These are phyloP conservation scores for Microbotryomycetes sp. DNA, from an alignment of 1,284 basidiomycete genomes.

Conservation along the genomic window DNA sequence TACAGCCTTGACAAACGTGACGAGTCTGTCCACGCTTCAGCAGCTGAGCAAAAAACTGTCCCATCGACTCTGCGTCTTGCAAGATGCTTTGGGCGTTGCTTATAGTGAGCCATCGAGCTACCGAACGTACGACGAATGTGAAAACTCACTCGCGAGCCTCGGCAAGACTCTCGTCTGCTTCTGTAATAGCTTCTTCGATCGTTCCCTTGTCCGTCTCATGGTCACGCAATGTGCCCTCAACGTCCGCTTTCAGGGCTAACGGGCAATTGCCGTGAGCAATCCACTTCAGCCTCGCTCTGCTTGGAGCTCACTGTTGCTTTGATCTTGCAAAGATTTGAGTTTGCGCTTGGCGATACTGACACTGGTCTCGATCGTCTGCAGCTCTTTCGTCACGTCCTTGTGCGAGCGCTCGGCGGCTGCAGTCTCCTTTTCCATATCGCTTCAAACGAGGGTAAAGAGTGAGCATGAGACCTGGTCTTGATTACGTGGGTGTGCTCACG, in stretches of 20 bases:
- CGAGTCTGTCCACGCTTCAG: slow-evolving; percentile 56
- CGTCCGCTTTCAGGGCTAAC: slow-evolving; percentile 7
- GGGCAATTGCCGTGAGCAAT: too few species aligned
- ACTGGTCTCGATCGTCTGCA: slow-evolving; percentile 19
- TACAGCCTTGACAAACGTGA: slow-evolving; percentile 69
- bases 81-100: slow-evolving; percentile 35
- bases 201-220: slow-evolving; percentile 15
- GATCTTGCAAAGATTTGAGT: slow-evolving; percentile 10
- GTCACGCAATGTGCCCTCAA: background rate
- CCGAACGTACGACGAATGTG: background rate
- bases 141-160: background rate
- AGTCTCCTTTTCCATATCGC: slow-evolving; percentile 14
- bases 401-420: slow-evolving; percentile 14
- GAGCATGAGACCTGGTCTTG: background rate
- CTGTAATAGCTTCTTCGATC: slow-evolving; percentile 14
- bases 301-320: background rate
- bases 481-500: slow-evolving; percentile 4
- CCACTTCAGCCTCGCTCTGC: too few species aligned
- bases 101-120: too few species aligned
- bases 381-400: slow-evolving; percentile 11
- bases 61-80: slow-evolving; percentile 37
- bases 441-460: background rate
- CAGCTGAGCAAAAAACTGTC: slow-evolving; percentile 56
- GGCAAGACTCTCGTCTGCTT: slow-evolving; percentile 15
- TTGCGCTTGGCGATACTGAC: slow-evolving; percentile 22